Evolutionary conservation across 495 filamentous ascomycete genomes (phyloP), one percentile per base, ranked within the genome.

Genomic region (Saxophila tyrrhenica): DNA sequence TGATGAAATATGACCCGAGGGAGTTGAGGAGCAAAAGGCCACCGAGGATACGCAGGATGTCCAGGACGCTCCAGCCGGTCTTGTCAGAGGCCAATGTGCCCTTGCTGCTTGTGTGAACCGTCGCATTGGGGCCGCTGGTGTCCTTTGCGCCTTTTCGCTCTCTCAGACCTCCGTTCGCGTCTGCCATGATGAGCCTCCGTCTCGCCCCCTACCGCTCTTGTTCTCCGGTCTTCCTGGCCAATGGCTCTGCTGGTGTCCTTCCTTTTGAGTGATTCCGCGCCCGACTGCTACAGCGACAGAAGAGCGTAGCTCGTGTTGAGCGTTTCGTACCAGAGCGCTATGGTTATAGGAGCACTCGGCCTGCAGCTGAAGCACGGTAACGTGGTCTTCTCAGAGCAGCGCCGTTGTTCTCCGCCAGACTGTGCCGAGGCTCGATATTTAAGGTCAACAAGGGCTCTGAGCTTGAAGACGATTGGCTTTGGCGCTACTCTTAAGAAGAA

Each of bases 1-100:
- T 94, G 58, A 90, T 73, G 57, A 94, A 84, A 67, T 89, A 95
- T 69, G 84, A 89, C 44, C 91, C 73, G 2, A 79, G 77, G 57
- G 73, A 76, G 21, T 79, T 85, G 45, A 87, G 78, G 45, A 92
- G 63, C 46, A 86, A 58, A 17, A 92, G 66, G 25, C 85, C 84
- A 7, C 74, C 76, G 20, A 94, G 57, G 5, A 92, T 73, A 52
- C 91, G 83, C 50, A 92, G 64, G 48, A 91, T 69, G 70, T 98
- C 92, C 42, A 90, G 52, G 50, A 81, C 64, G 52, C 77, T 48
- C 21, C 45, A 8, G 21, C 13, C 10, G 3, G 5, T 48, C 19
- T 23, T n/a, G 19, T 23, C 21, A 16, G 20, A 3, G n/a, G n/a
- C n/a, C n/a, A n/a, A n/a, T n/a, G n/a, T n/a, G n/a, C n/a, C n/a